phyloP scores from a whole-genome alignment of 257 asterid genomes.

The Primulina eburnea region DNA sequence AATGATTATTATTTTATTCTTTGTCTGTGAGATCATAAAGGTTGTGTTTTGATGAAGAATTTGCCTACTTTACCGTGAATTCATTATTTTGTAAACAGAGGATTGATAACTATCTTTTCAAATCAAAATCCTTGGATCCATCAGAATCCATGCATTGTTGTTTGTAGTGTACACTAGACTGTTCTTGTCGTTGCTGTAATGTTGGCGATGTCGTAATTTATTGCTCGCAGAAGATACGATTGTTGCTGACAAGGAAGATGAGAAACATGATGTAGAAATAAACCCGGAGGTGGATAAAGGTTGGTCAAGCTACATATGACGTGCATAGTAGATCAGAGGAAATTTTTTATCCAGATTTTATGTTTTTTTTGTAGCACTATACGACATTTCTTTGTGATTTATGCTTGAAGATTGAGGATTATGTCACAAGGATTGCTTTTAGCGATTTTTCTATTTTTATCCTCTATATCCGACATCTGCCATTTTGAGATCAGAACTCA shows the following conservation, averaged over 20 bases:
- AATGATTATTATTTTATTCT: too few species aligned
- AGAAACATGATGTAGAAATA: constrained; percentile 32
- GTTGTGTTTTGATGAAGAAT: not conserved
- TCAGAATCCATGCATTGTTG: not conserved
- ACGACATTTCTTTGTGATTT: not conserved
- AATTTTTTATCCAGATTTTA: not conserved
- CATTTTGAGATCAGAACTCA: not conserved
- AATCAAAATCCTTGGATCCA: not conserved
- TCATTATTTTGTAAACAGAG: not conserved
- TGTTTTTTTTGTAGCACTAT: not conserved
- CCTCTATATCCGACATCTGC: not conserved
- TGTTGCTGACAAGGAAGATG: constrained; percentile 32
- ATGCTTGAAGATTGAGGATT: not conserved
- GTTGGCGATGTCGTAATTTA: constrained; percentile 16
- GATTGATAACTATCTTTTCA: not conserved
- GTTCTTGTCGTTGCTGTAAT: not conserved
- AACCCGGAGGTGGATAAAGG: constrained; percentile 34
- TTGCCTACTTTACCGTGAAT: not conserved
- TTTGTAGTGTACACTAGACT: constrained; percentile 3
- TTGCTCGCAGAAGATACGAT: constrained; percentile 38
- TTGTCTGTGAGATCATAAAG: not conserved
- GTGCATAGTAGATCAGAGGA: not conserved
- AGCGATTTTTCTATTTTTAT: not conserved
- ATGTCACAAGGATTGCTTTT: not conserved
- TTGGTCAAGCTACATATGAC: constrained; percentile 10